phyloP scores from a whole-genome alignment of 148 eudicot genomes.

The Camellia lanceoleosa region DNA sequence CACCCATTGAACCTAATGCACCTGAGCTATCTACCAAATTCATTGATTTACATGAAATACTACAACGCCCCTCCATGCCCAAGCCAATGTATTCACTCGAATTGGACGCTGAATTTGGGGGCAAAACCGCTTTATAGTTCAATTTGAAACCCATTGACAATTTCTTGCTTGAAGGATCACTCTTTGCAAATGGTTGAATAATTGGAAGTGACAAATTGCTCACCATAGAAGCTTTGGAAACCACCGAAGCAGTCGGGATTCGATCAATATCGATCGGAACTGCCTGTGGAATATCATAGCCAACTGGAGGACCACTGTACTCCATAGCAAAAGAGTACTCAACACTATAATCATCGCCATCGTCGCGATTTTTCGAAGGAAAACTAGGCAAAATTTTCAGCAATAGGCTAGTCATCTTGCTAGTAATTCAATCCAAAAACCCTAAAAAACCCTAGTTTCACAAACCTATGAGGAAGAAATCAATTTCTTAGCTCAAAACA shows the following conservation, averaged over 20 bases:
- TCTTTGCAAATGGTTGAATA: conserved; percentile 52
- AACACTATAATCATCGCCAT: conserved; percentile 33
- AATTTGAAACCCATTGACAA: conserved; percentile 9
- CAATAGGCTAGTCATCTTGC: conserved; percentile 39
- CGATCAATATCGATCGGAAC: conserved; percentile 53
- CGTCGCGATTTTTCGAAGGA: conserved; percentile 14
- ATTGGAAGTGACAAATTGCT: conserved; percentile 51
- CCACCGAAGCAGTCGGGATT: conserved; percentile 56
- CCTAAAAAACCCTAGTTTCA: neutral
- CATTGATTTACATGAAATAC: neutral
- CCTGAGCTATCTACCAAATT: conserved; percentile 1
- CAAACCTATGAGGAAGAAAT: neutral
- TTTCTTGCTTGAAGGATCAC: conserved; percentile 11
- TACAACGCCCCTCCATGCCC: neutral
- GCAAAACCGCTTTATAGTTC: neutral
- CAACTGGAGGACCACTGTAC: conserved; percentile 72
- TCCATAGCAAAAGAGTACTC: conserved; percentile 77
- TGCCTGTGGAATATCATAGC: conserved; percentile 44
- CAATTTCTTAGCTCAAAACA: neutral
- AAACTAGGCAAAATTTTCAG: conserved; percentile 39
- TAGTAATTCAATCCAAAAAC: conserved; percentile 4
- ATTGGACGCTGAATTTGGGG: neutral
- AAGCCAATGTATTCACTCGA: conserved; percentile 5
- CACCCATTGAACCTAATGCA: neutral
- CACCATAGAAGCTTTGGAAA: conserved; percentile 29